A percentile compares a stretch with the other conserved stretches of the same genome.
Conservation (phyloP, 176 grass and related monocot species). For the Raddia guianensis region DNA sequence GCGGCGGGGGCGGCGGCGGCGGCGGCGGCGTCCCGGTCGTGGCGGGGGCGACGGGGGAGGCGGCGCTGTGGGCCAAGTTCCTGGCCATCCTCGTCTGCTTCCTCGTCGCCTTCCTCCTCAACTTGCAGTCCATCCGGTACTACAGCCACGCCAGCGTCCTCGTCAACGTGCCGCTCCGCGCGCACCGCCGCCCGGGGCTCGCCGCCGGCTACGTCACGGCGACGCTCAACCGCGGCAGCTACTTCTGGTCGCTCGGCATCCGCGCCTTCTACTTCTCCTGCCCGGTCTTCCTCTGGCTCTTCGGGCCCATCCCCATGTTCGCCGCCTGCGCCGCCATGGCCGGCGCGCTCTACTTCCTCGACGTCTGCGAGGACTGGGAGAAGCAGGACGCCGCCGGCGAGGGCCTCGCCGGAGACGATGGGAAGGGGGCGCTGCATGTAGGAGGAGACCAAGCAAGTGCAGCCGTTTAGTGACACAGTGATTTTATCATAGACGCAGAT, state of each 20-base stretch:
- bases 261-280: constrained; percentile 69
- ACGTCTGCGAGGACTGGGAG: constrained; percentile 43
- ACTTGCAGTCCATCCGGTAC: constrained; percentile 81
- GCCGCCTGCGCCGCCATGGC: constrained; percentile 41
- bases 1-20: not conserved
- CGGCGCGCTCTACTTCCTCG: constrained; percentile 52
- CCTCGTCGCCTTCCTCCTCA: constrained; percentile 79
- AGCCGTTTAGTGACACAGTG: not conserved
- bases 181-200: constrained; percentile 25
- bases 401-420: no score
- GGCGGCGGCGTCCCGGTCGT: constrained; percentile 45
- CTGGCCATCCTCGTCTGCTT: constrained; percentile 79
- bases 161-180: constrained; percentile 51
- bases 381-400: not conserved
- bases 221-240: constrained; percentile 54
- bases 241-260: constrained; percentile 72
- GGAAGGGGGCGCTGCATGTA: not conserved
- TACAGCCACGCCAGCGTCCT: constrained; percentile 80
- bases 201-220: constrained; percentile 54
- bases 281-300: constrained; percentile 72
- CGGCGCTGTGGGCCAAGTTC: constrained; percentile 58
- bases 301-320: constrained; percentile 62
- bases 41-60: constrained; percentile 24
- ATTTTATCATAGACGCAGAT: not conserved
- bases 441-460: constrained; percentile 25